phyloP scores from a whole-genome alignment of 306 rosid species.

The Luffa aegyptiaca region DNA sequence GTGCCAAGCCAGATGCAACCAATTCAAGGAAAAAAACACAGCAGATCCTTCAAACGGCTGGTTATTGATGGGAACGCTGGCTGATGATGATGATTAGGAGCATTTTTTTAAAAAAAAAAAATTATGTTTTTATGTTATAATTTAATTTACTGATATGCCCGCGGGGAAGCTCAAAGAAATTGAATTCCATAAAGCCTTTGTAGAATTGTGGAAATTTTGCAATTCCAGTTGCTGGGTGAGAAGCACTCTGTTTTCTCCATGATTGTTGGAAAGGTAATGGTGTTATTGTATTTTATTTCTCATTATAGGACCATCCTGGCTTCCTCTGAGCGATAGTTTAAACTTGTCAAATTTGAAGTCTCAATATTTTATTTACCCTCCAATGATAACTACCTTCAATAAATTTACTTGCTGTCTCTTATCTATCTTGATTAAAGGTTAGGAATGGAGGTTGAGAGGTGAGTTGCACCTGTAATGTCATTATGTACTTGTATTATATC shows the following conservation, averaged over 20 bases:
- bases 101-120: too few relatives aligned
- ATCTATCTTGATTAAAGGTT: background rate
- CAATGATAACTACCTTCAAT: background rate
- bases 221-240: too few relatives aligned
- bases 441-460: background rate
- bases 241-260: background rate
- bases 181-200: background rate
- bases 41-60: conserved; percentile 83
- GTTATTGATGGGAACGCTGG: conserved; percentile 27
- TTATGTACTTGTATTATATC: background rate
- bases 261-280: background rate
- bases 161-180: background rate
- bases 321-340: background rate
- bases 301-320: background rate
- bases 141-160: background rate
- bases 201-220: conserved; percentile 1
- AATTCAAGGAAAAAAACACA: conserved; percentile 32
- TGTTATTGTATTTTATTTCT: background rate
- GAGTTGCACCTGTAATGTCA: background rate
- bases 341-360: background rate
- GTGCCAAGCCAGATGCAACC: conserved; percentile 65
- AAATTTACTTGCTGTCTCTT: background rate
- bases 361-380: too few relatives aligned
- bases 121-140: background rate
- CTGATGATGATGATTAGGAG: conserved; percentile 7